These are phyloP conservation scores for Petunia hybrid DNA, from an alignment of 305 asterid genomes.

Conservation along the genomic window DNA sequence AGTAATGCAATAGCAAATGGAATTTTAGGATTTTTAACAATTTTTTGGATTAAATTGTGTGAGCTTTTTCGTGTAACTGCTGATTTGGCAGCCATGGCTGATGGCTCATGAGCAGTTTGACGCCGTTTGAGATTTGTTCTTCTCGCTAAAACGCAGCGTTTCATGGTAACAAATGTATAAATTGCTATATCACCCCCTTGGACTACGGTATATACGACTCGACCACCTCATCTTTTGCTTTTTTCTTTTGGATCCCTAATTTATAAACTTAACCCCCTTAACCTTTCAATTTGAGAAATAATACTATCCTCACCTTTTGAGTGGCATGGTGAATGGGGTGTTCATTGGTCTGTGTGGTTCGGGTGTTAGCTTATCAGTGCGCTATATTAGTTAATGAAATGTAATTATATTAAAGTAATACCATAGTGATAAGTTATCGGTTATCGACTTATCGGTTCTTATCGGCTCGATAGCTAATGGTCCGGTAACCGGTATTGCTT, in stretches of 20 bases:
- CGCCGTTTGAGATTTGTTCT: background rate
- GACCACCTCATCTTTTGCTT: background rate
- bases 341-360: too few relatives aligned
- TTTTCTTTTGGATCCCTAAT: background rate
- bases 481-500: too few relatives aligned
- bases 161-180: background rate
- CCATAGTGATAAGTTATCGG: too few relatives aligned
- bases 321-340: too few relatives aligned
- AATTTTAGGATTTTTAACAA: slow-evolving; percentile 48
- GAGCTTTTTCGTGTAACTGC: slow-evolving; percentile 36
- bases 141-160: slow-evolving; percentile 18
- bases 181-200: background rate
- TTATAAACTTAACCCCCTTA: too few relatives aligned
- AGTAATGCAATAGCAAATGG: slow-evolving; percentile 61
- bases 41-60: slow-evolving; percentile 36
- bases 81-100: slow-evolving; percentile 50
- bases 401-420: too few relatives aligned
- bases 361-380: too few relatives aligned
- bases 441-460: too few relatives aligned
- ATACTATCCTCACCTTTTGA: too few relatives aligned
- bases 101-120: slow-evolving; percentile 30
- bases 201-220: background rate
- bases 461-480: too few relatives aligned
- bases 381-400: too few relatives aligned
- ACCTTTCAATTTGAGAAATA: too few relatives aligned